Evolutionary conservation across 345 rosid genomes (phyloP).

Genomic region (Noccaea bulbosa): DNA sequence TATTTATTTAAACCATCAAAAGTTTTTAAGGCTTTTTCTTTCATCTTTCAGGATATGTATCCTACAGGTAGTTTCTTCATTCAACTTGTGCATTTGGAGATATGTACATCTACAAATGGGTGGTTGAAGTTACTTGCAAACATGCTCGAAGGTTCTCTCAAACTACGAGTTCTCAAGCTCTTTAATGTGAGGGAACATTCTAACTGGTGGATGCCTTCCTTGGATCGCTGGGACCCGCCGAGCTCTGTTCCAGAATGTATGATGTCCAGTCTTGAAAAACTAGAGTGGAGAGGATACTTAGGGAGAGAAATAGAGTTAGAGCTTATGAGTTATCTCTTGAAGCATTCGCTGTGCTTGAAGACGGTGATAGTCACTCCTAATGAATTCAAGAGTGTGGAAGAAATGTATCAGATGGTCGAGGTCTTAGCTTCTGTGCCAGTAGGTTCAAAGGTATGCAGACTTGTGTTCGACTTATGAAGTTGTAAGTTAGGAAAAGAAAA

Average conservation of each 20-base stretch:
- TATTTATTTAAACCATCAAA: not conserved
- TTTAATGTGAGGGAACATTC: not conserved
- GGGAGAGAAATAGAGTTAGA: not conserved
- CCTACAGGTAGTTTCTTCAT: not conserved
- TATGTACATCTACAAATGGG: not conserved
- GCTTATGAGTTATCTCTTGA: not conserved
- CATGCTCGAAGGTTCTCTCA: not conserved
- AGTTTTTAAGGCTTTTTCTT: not conserved
- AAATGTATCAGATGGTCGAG: not conserved
- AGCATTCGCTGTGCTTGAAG: not conserved
- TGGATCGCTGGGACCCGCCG: not conserved
- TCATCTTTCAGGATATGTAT: not conserved
- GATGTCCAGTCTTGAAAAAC: not conserved
- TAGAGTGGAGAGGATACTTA: not conserved
- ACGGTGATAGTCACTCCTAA: not conserved
- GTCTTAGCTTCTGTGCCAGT: not conserved
- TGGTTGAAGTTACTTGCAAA: not conserved
- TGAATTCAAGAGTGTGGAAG: not conserved
- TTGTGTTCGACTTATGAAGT: not conserved
- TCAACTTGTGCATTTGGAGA: not conserved
- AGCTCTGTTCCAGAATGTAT: not conserved
- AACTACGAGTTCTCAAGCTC: slow-evolving; percentile 1
- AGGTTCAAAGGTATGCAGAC: not conserved
- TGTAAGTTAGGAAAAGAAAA: not conserved
- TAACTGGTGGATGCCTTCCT: not conserved